Evolutionary conservation across 495 filamentous ascomycete genomes (phyloP).

Genomic region (Neurospora pannonica): DNA sequence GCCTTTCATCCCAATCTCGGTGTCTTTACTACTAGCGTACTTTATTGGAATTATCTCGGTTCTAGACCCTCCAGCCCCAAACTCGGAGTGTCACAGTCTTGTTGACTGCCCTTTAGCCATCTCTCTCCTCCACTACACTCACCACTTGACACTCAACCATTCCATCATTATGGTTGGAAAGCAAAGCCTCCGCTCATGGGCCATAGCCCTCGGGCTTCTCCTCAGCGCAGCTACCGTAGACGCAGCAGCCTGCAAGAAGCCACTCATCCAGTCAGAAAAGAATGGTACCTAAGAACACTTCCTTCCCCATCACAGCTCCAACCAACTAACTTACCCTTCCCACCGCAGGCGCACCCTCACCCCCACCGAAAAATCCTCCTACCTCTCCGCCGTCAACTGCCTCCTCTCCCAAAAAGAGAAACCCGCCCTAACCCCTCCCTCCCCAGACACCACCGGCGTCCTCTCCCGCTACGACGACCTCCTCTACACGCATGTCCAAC

Average conservation of each 20-base stretch:
- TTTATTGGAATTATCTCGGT: neutral
- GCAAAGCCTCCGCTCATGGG: neutral
- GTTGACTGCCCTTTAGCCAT: too few relatives aligned
- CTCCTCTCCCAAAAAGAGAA: too few relatives aligned
- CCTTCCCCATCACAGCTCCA: too few relatives aligned
- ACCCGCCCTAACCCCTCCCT: constrained; percentile 7
- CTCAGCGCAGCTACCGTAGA: neutral
- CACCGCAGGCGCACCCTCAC: constrained; percentile 12
- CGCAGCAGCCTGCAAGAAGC: neutral
- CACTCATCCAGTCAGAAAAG: constrained; percentile 6
- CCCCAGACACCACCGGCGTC: constrained; percentile 4
- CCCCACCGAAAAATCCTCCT: constrained; percentile 4
- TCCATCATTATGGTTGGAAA: neutral
- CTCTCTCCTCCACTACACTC: too few relatives aligned
- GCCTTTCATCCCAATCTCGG: neutral
- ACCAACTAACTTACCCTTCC: neutral
- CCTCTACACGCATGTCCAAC: constrained; percentile 29
- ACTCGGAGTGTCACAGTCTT: neutral
- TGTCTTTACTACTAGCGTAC: neutral
- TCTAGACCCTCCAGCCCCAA: neutral
- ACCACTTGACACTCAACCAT: neutral
- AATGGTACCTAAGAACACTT: constrained; percentile 7
- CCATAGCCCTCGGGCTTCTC: neutral
- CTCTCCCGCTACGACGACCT: constrained; percentile 28
- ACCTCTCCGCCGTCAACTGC: constrained; percentile 14